These are phyloP conservation scores for Teunomyces cretensis DNA, from an alignment of 805 yeast genomes.

Conservation along the genomic window DNA sequence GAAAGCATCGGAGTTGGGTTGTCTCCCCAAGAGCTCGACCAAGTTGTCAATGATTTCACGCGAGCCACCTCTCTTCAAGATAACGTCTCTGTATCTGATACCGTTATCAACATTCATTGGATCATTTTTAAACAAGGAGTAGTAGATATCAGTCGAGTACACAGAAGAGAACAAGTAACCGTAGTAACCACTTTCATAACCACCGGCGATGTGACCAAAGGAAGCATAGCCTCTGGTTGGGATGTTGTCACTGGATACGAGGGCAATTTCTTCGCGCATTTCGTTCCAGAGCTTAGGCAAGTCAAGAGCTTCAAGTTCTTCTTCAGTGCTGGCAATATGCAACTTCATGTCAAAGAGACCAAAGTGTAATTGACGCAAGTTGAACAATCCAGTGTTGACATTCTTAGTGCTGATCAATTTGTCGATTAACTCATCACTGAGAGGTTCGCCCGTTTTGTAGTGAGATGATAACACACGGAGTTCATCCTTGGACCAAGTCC, in stretches of 20 bases:
- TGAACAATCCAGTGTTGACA: slow-evolving; percentile 71
- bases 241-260: slow-evolving; percentile 55
- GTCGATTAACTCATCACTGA: slow-evolving; percentile 56
- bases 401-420: slow-evolving; percentile 65
- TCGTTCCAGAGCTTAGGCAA: slow-evolving; percentile 62
- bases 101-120: slow-evolving; percentile 68
- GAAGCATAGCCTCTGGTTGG: slow-evolving; percentile 69
- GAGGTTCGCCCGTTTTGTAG: slow-evolving; percentile 57
- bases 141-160: slow-evolving; percentile 80
- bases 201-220: slow-evolving; percentile 78
- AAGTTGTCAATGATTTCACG: slow-evolving; percentile 66
- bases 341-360: slow-evolving; percentile 75
- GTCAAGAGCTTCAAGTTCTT: slow-evolving; percentile 47
- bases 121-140: slow-evolving; percentile 62
- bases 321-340: slow-evolving; percentile 49
- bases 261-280: slow-evolving; percentile 59
- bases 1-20: slow-evolving; percentile 73
- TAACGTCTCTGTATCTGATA: slow-evolving; percentile 63
- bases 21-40: slow-evolving; percentile 68
- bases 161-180: slow-evolving; percentile 87
- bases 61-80: slow-evolving; percentile 72
- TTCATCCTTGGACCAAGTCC: slow-evolving; percentile 76
- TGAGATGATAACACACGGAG: slow-evolving; percentile 63
- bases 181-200: slow-evolving; percentile 84
- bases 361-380: slow-evolving; percentile 75